Evolutionary conservation across 495 filamentous ascomycete species (phyloP), one percentile per base, ranked within the genome.

Genomic region (Hypoxylon rickii): DNA sequence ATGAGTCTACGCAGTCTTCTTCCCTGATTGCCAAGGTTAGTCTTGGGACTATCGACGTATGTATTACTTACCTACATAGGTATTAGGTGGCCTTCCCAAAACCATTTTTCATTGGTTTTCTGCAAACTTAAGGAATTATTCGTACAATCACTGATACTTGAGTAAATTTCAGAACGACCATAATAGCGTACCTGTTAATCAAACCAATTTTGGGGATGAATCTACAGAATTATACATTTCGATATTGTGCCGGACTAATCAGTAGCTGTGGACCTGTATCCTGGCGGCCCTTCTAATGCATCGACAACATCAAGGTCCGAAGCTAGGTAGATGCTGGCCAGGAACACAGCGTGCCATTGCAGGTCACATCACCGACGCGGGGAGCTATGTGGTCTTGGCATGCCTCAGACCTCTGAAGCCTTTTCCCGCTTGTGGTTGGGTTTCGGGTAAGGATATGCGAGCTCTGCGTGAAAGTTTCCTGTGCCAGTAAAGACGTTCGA

Each of bases 371-470:
- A 44, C 33, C 26, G 17, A 32, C 56, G 45, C 45, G 50, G 51
- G 36, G 41, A 47, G 37, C 20, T 29, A 33, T 36, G n/a, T 26
- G n/a, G 52, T 52, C 52, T 62, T 62, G 58, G 52, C 58, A 48
- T 47, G 17, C 51, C 36, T 55, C 37, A 22, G 33, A 50, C 22
- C 44, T 41, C 22, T 26, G 51, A 42, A 31, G 22, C 41, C 39
- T 56, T 50, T 40, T 51, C 40, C 19, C 33, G 24, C 41, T 48
- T 21, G 32, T 32, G 36, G 22, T 16, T 11, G 19, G 17, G 31
- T 13, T 29, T 8, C 20, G 21, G 3, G 16, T 32, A 2, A 21
- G 11, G 16, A 8, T 19, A 29, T 5, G 24, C 24, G 24, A 29
- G 24, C 24, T n/a, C n/a, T n/a, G n/a, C n/a, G n/a, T n/a, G n/a